Conservation (phyloP, 495 filamentous ascomycete species). For the Cladorrhinum samala region DNA sequence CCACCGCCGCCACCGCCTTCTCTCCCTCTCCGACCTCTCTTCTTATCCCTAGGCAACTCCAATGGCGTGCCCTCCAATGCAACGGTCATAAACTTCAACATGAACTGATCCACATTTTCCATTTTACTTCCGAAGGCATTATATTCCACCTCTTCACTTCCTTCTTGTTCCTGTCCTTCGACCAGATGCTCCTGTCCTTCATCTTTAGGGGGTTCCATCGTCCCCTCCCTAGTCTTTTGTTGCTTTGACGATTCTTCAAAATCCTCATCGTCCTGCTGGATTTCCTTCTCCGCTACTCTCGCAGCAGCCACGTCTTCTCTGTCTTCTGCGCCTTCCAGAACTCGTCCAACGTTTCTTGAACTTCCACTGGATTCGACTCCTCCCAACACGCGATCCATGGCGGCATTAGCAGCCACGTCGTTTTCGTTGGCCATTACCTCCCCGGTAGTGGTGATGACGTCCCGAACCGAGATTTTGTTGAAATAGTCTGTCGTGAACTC, state of each 20-base stretch:
- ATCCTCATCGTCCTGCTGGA: conserved; percentile 82
- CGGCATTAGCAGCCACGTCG: conserved; percentile 61
- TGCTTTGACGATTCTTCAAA: conserved; percentile 69
- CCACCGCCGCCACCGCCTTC: no score
- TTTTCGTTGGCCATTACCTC: conserved; percentile 51
- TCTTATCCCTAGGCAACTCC: conserved; percentile 73
- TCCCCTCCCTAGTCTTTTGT: conserved; percentile 44
- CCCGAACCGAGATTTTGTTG: conserved; percentile 67
- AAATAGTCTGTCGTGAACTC: conserved; percentile 98
- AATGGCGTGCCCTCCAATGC: conserved; percentile 73
- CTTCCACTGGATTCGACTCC: conserved; percentile 44
- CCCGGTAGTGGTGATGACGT: conserved; percentile 60
- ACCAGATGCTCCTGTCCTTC: conserved; percentile 29
- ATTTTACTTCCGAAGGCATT: conserved; percentile 52
- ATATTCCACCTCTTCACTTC: conserved; percentile 41
- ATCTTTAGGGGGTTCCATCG: conserved; percentile 15
- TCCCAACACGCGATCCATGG: conserved; percentile 82
- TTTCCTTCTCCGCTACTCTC: conserved; percentile 79
- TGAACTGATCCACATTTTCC: conserved; percentile 73
- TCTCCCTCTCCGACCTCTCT: conserved; percentile 39
- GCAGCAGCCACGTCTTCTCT: conserved; percentile 86
- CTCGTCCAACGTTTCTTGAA: conserved; percentile 46
- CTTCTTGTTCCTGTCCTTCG: conserved; percentile 26
- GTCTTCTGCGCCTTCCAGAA: conserved; percentile 86
- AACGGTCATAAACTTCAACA: conserved; percentile 70